A percentile compares a stretch with the other conserved stretches of the same genome.
These are phyloP conservation scores for Yamadazyma membranifaciens DNA, from an alignment of 1,139 yeast species.

Conservation along the genomic window DNA sequence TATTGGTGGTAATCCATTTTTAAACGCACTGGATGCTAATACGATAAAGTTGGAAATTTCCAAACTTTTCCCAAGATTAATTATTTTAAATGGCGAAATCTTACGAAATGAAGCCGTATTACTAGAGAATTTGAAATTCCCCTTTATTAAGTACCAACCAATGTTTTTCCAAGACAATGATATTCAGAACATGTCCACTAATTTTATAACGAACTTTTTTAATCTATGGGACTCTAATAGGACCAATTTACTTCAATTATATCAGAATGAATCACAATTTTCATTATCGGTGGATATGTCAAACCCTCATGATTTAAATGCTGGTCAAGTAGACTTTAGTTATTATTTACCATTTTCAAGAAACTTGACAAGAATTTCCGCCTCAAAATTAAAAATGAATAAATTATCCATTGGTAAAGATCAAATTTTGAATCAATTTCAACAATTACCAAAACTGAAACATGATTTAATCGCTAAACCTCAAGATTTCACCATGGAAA, in stretches of 20 bases:
- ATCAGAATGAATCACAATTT: slow-evolving; percentile 82
- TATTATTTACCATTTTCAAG: slow-evolving; percentile 70
- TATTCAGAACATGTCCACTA: slow-evolving; percentile 66
- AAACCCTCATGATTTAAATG: slow-evolving; percentile 48
- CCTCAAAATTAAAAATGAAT: slow-evolving; percentile 50
- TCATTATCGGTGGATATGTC: slow-evolving; percentile 62
- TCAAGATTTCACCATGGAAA: slow-evolving; percentile 70
- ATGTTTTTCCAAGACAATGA: slow-evolving; percentile 82
- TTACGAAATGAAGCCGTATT: slow-evolving; percentile 72
- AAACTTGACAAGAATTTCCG: slow-evolving; percentile 68
- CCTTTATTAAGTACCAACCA: slow-evolving; percentile 42
- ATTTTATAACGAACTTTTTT: slow-evolving; percentile 71
- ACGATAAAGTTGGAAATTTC: slow-evolving; percentile 63
- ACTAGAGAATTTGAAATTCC: slow-evolving; percentile 52
- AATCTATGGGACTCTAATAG: slow-evolving; percentile 83
- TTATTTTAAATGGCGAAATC: slow-evolving; percentile 73
- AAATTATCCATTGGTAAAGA: slow-evolving; percentile 74
- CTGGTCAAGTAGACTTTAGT: slow-evolving; percentile 53
- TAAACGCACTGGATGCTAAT: slow-evolving; percentile 33
- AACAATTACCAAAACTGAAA: slow-evolving; percentile 68
- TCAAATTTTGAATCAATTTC: slow-evolving; percentile 59
- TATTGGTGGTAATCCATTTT: slow-evolving; percentile 72
- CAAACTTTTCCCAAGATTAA: slow-evolving; percentile 71
- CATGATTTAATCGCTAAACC: slow-evolving; percentile 70
- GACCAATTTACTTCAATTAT: slow-evolving; percentile 63